Evolutionary conservation across 257 asterid genomes (phyloP).

Genomic region (Ophiorrhiza pumila): DNA sequence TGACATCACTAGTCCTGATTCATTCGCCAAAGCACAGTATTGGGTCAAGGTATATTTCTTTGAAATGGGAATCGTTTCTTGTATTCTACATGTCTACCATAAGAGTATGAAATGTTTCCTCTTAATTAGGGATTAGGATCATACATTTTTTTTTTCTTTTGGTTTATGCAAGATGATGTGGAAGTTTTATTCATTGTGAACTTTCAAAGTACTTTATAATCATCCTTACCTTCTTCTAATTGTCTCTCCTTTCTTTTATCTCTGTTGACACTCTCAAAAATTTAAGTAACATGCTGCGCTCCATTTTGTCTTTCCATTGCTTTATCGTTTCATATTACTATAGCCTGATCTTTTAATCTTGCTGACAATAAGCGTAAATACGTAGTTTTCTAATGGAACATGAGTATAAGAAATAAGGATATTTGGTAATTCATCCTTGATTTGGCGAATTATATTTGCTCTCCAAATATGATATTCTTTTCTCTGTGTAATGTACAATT

Average conservation of each 20-base stretch:
- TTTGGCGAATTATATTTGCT: neutral
- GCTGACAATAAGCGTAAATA: neutral
- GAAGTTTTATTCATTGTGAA: neutral
- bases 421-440: neutral
- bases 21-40: slow-evolving; percentile 77
- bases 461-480: neutral
- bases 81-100: neutral
- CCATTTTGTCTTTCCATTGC: neutral
- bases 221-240: neutral
- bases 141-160: neutral
- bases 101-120: neutral
- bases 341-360: neutral
- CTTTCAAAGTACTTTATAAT: neutral
- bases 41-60: slow-evolving; percentile 71
- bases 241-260: neutral
- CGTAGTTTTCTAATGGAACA: too few species aligned
- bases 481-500: neutral
- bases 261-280: neutral
- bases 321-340: neutral
- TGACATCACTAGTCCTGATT: slow-evolving; percentile 91
- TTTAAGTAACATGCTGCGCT: neutral
- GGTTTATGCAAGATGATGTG: neutral
- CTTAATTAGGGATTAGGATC: neutral
- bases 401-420: neutral
- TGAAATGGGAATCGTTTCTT: neutral